phyloP scores from a whole-genome alignment of 2,329 filamentous ascomycete species.

The Ramularia collo-cygni region DNA sequence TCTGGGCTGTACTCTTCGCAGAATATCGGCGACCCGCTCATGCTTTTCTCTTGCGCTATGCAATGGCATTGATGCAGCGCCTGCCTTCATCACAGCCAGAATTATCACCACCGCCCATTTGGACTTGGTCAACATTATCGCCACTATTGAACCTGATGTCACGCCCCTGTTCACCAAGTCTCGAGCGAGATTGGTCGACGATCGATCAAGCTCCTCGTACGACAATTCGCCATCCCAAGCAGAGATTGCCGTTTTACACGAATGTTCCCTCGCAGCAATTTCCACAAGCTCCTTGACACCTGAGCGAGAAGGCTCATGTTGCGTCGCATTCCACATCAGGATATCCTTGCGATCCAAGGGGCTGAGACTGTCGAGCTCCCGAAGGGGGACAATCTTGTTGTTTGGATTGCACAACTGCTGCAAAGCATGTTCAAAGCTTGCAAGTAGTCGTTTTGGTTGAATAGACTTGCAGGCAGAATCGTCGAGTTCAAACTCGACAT shows the following conservation, averaged over 20 bases:
- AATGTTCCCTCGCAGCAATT: no score
- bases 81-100: slow-evolving; percentile 32
- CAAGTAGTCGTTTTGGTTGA: slow-evolving; percentile 1
- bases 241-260: slow-evolving; percentile 4
- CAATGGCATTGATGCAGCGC: slow-evolving; percentile 27
- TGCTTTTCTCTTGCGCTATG: no score
- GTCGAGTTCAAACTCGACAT: no score
- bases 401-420: slow-evolving; percentile 7
- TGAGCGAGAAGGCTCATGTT: no score
- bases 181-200: slow-evolving; percentile 24
- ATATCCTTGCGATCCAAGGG: no score
- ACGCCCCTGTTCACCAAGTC: not conserved
- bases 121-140: slow-evolving; percentile 34
- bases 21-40: no score
- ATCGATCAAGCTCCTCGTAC: slow-evolving; percentile 11
- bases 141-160: slow-evolving; percentile 17
- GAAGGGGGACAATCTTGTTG: no score
- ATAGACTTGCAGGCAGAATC: no score
- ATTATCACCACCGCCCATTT: slow-evolving; percentile 29
- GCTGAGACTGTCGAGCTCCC: no score
- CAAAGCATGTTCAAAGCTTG: slow-evolving; percentile 4
- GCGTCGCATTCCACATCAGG: no score
- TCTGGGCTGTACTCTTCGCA: no score
- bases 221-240: slow-evolving; percentile 11
- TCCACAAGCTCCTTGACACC: no score